phyloP scores from a whole-genome alignment of 495 filamentous ascomycete genomes.

The Lepidopterella palustris region DNA sequence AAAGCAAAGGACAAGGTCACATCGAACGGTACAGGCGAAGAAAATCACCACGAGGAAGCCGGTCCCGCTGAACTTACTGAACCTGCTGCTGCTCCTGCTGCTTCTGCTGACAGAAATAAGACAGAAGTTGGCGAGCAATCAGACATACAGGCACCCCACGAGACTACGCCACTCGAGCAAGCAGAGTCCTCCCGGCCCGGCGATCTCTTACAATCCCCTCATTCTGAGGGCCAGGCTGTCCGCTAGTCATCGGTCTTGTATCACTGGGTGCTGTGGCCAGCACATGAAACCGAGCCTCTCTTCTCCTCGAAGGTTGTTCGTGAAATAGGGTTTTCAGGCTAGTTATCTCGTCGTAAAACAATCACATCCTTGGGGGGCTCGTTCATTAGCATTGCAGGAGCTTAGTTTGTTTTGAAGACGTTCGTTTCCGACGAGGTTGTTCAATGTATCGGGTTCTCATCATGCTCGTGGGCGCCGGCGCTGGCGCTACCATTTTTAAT shows the following conservation, averaged over 20 bases:
- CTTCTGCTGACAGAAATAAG: not conserved
- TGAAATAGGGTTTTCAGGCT: not conserved
- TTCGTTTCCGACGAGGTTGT: not conserved
- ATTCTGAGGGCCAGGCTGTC: slow-evolving; percentile 15
- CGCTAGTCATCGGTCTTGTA: no score
- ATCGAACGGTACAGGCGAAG: slow-evolving; percentile 11
- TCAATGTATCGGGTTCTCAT: no score
- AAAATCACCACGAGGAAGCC: slow-evolving; percentile 7
- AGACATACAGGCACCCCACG: not conserved
- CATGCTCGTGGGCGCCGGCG: no score
- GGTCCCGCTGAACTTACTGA: not conserved
- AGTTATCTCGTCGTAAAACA: no score
- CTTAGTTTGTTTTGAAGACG: not conserved
- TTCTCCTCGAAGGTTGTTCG: no score
- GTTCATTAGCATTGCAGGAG: slow-evolving; percentile 1
- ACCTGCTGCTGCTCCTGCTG: not conserved
- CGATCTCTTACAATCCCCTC: slow-evolving; percentile 14
- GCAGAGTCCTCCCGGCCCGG: no score
- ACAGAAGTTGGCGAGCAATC: not conserved
- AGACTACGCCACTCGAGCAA: no score
- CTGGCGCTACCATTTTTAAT: no score
- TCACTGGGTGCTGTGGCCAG: no score
- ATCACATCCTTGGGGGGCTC: not conserved
- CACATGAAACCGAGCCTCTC: no score
- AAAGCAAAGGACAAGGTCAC: slow-evolving; percentile 21